Evolutionary conservation across 1,284 basidiomycete genomes (phyloP).

Genomic region (Sporisorium exsertum): DNA sequence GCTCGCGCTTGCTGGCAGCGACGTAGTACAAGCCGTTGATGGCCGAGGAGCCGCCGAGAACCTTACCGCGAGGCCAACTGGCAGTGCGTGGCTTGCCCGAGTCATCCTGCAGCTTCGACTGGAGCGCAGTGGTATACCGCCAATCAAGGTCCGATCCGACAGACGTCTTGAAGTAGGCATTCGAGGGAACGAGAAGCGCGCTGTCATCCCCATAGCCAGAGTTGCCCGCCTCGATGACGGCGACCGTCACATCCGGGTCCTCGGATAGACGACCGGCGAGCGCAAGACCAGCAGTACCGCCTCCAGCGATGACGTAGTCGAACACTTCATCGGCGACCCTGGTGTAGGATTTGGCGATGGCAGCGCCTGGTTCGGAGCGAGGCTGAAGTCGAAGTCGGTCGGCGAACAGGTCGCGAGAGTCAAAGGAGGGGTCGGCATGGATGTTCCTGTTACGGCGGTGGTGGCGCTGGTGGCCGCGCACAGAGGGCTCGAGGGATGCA

Average conservation of each 20-base stretch:
- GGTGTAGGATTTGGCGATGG: constrained; percentile 42
- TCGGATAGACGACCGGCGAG: constrained; percentile 85
- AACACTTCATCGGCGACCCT: constrained; percentile 33
- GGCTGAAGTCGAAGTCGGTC: constrained; percentile 16
- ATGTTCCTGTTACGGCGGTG: constrained; percentile 17
- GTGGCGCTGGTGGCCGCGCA: constrained; percentile 15
- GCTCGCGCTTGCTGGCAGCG: constrained; percentile 62
- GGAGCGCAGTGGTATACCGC: constrained; percentile 49
- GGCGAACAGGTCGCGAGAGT: constrained; percentile 16
- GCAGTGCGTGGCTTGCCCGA: constrained; percentile 39
- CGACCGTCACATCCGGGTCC: constrained; percentile 74
- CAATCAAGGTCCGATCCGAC: constrained; percentile 55
- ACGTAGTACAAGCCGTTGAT: constrained; percentile 71
- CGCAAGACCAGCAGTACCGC: constrained; percentile 90
- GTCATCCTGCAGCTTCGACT: constrained; percentile 26
- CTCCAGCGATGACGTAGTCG: constrained; percentile 90
- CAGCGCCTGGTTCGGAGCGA: constrained; percentile 26
- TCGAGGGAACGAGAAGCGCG: constrained; percentile 35
- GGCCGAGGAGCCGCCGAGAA: constrained; percentile 71
- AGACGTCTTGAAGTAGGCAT: constrained; percentile 46
- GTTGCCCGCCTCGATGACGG: constrained; percentile 76
- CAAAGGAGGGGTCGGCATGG: constrained; percentile 21
- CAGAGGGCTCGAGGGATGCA: constrained; percentile 29
- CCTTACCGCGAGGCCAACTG: constrained; percentile 70
- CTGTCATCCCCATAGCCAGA: constrained; percentile 45